Base-by-base conservation (phyloP, 495 filamentous ascomycete species). In the Cercophora scortea region DNA sequence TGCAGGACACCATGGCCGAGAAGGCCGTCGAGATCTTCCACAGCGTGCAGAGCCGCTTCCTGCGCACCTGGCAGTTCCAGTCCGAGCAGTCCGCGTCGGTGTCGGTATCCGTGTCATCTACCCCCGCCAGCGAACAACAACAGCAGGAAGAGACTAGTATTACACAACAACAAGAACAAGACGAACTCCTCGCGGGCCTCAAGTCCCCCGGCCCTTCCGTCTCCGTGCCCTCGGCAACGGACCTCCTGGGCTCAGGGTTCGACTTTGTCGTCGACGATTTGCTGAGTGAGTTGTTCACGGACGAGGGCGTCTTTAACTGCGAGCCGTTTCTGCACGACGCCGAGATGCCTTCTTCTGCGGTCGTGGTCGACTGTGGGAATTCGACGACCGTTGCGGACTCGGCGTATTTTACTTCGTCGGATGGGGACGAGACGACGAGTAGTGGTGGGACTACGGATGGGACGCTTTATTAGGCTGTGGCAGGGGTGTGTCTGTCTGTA, bases 21-120 rank as follows among this genome's bases (percentile, higher is more conserved):
- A 60, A 58, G 42, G 46, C 61, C 10, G 25, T 19, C 17, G 58
- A 64, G 7, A 49, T 68, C 7, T 41, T 53, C 46, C 47, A 53
- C 11, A 49, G 55, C 9, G 41, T 64, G 0, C 47, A 61, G 16
- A 54, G 19, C 11, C 35, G 51, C 33, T 13, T 68, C 6, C 33
- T 58, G 10, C 55, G 55, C 0, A 66, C 57, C 0, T 61, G 36
- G 32, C 47, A 50, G 19, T 66, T 48, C 41, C 58, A 55, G 42
- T 42, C 57, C 5, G 52, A 53, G 32, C 60, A 58, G 36, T 35
- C 49, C 3, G n/a, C 12, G 15, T 38, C 34, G 18, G 15, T 34
- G 16, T 42, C 41, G 12, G 8, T 34, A 8, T 42, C 41, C 2
- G 8, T 13, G 16, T 18, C 41, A 13, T 42, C 13, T 13, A 38